Base-by-base conservation (phyloP, 2,329 filamentous ascomycete species). In the Exserohilum rostratum region DNA sequence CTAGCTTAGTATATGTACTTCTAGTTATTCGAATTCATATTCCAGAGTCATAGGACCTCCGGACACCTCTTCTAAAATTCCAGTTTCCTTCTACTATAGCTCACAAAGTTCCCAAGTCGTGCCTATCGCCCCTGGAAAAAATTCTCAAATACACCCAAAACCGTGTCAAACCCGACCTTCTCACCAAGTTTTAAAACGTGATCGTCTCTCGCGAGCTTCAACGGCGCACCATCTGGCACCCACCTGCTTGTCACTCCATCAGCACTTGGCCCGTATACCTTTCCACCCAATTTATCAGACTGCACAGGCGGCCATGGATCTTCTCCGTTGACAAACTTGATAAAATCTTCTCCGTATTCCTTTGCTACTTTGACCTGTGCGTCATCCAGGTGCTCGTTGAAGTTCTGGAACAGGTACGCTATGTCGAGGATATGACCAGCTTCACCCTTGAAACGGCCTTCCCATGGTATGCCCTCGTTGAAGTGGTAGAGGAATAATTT, bases 381-480 rank as follows among this genome's bases (percentile, higher is more conserved):
- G 5, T 64, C 59, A 25, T 46, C 60, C 46, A 73, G 22, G 33
- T 61, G 54, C 17, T 67, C 61, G 42, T 73, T 72, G 53, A 62
- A 75, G 46, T 73, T 73, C 25, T 72, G 67, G 51, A 75, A 74
- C 9, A 75, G 49, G 29, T 61, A 71, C 5, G 71, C 57, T 5
- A 73, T 66, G 44, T 75, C 72, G 9, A 73, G 61, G 42, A 74
- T 70, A 30, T 75, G 72, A 4, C 67, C 67, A 7, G 72, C 67
- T 57, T 70, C 61, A 29, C 71, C 70, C 52, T 72, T 57, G 58
- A 69, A 74, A 1, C 61, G 55, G 5, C 72, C 72, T 27, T 69
- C 68, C 72, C 72, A 75, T 0, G 71, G 72, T 33, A 69, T 75
- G 2, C 66, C 63, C 46, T 71, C 66, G 30, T 73, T 72, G 55